Evolutionary conservation across 2,329 filamentous ascomycete species (phyloP).

Genomic region (Pseudocercospora cruenta): DNA sequence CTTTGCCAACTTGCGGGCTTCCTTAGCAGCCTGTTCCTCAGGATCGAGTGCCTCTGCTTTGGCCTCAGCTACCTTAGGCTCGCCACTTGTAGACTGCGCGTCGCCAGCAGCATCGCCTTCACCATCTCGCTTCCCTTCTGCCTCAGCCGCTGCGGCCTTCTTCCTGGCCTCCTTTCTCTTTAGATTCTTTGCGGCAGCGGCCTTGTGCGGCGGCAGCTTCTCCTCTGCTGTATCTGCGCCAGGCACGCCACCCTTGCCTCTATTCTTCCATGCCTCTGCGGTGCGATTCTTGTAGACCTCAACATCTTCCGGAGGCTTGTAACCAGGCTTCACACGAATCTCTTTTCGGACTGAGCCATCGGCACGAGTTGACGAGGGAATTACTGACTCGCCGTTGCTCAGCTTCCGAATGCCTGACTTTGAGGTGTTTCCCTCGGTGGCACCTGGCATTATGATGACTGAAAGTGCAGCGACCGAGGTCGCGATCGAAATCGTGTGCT

Average conservation of each 20-base stretch:
- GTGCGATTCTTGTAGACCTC: slow-evolving; percentile 94
- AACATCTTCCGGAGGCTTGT: slow-evolving; percentile 91
- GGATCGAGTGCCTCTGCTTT: slow-evolving; percentile 61
- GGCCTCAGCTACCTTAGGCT: slow-evolving; percentile 24
- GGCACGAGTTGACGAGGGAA: slow-evolving; percentile 81
- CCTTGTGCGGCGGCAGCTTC: slow-evolving; percentile 44
- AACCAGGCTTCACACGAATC: slow-evolving; percentile 91
- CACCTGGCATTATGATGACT: background rate
- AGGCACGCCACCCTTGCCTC: slow-evolving; percentile 70
- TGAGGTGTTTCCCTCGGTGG: slow-evolving; percentile 48
- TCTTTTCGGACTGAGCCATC: slow-evolving; percentile 93
- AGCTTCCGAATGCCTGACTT: slow-evolving; percentile 68
- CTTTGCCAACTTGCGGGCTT: slow-evolving; percentile 87
- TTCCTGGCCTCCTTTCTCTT: slow-evolving; percentile 72
- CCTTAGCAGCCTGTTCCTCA: slow-evolving; percentile 85
- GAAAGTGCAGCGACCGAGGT: background rate
- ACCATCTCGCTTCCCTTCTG: slow-evolving; percentile 78
- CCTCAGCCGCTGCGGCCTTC: slow-evolving; percentile 58
- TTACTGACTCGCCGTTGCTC: slow-evolving; percentile 77
- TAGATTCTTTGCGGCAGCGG: slow-evolving; percentile 75
- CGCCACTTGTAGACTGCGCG: slow-evolving; percentile 49
- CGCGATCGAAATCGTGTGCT: background rate
- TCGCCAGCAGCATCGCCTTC: background rate
- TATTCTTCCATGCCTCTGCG: slow-evolving; percentile 80
- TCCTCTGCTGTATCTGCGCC: slow-evolving; percentile 64